Base-by-base conservation (phyloP, 2,329 filamentous ascomycete species). In the Sarocladium oryzae region DNA sequence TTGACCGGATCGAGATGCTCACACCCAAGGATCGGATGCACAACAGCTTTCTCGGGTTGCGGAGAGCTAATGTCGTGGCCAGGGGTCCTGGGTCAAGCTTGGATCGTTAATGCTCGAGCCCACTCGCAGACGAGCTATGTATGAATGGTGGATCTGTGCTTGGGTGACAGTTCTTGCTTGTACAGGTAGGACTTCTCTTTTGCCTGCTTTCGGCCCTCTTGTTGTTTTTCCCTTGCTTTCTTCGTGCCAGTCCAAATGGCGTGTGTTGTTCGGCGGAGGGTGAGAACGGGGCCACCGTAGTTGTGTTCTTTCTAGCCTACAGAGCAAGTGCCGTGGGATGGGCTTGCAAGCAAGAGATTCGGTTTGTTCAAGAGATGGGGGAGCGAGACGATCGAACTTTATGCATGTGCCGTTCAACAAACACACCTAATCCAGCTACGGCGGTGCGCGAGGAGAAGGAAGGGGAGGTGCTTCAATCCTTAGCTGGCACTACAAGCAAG, bases 41-140 rank as follows among this genome's bases (percentile, higher is more conserved):
- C 40, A 28, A 30, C 40, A 45, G 40, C 40, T 28, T 9, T n/a
- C 40, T 45, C 21, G 40, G n/a, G 40, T 30, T 45, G 40, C n/a
- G 40, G 40, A 45, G 40, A 30, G n/a, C 9, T 21, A 21, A 45
- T 45, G 40, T 20, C 23, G 40, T 45, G 40, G n/a, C 40, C 40
- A 45, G 40, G 40, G 40, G 40, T 11, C 4, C 21, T 23, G 24
- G 40, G 10, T n/a, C n/a, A n/a, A n/a, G n/a, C n/a, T n/a, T n/a
- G n/a, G n/a, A n/a, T n/a, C 15, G 18, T 45, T n/a, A 8, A 45
- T 15, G 40, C 40, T 28, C 9, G 21, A 28, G 40, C 40, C 40
- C n/a, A 45, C 40, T 26, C 23, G n/a, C 8, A 8, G n/a, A 28
- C 3, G 24, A 45, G 40, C 40, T 16, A 23, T 30, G 21, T n/a